Evolutionary conservation across 768 basidiomycete genomes (phyloP), one percentile per base, ranked within the genome.

Genomic region (Cantharellus anzutake): DNA sequence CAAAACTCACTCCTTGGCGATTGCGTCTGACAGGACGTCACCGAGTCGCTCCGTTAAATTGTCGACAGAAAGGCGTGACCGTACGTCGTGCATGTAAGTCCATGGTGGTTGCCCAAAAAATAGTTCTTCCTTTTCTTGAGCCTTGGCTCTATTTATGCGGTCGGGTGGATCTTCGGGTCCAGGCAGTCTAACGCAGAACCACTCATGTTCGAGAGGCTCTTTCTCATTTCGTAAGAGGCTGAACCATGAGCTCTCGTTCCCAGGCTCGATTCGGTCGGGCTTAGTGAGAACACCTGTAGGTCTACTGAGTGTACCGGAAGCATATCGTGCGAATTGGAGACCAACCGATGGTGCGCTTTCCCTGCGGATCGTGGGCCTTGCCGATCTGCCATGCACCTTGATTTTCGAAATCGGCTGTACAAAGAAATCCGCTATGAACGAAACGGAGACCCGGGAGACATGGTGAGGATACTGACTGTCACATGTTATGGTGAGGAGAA

Each of bases 331-430:
- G 20, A 29, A 29, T 29, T 29, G 1, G 20, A 29, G 20, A 29
- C 20, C 20, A 61, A 84, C 86, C 84, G 11, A 87, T 81, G 0
- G 84, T 88, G 3, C 84, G 74, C 56, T 74, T 75, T 0, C 85
- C 84, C 0, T 77, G 70, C 0, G 80, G 78, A 62, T 87, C 84
- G 55, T 76, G 70, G 11, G 70, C 56, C 64, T 80, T 81, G 0
- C 83, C 79, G 0, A 88, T 70, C n/a, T 76, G 71, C 60, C 82
- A 80, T 0, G 85, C 85, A 0, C 81, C 82, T 67, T 88, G 85
- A 50, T 85, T 89, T 64, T 87, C 83, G 20, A 84, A 84, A 62
- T 89, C 84, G 57, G 84, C 86, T 88, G 48, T n/a, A 41, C 20
- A 29, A 29, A 29, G 20, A 29, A 29, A 29, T 29, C 20, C 20